A percentile compares a stretch with the other conserved stretches of the same genome.
These are phyloP conservation scores for Tricholoma terreum DNA, from an alignment of 768 basidiomycete species.

Conservation along the genomic window DNA sequence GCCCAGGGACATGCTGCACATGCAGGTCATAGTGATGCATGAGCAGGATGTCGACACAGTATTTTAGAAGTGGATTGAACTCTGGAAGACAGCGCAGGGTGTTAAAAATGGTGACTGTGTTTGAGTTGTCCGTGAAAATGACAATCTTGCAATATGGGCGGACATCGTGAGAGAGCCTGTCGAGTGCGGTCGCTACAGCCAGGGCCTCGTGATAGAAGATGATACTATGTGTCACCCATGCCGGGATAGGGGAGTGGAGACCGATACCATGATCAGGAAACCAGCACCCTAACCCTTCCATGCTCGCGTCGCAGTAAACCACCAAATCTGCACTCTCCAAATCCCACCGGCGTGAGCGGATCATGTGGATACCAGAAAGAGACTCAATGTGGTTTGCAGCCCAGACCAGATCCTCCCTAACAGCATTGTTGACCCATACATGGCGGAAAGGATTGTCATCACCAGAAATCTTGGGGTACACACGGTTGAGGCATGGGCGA, in stretches of 20 bases:
- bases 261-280: too few species aligned
- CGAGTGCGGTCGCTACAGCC: background rate
- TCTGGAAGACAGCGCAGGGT: slow-evolving; percentile 11
- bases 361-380: background rate
- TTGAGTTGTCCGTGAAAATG: slow-evolving; percentile 28
- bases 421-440: background rate
- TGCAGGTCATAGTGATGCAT: slow-evolving; percentile 1
- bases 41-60: slow-evolving; percentile 14
- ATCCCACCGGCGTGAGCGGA: background rate
- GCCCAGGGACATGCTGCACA: slow-evolving; percentile 13
- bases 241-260: background rate
- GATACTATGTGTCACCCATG: background rate
- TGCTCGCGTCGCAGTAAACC: too few species aligned
- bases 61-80: slow-evolving; percentile 27
- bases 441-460: background rate
- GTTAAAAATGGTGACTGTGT: slow-evolving; percentile 33
- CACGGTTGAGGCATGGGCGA: background rate
- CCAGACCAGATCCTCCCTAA: background rate
- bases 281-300: too few species aligned
- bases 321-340: slow-evolving; percentile 7
- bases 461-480: background rate
- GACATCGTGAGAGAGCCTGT: background rate
- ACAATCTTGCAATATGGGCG: too few species aligned
- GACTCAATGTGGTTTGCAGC: background rate
- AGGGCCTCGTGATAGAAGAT: background rate